Evolutionary conservation across 148 eudicot species (phyloP).

Genomic region (Chenopodium berlandieri): DNA sequence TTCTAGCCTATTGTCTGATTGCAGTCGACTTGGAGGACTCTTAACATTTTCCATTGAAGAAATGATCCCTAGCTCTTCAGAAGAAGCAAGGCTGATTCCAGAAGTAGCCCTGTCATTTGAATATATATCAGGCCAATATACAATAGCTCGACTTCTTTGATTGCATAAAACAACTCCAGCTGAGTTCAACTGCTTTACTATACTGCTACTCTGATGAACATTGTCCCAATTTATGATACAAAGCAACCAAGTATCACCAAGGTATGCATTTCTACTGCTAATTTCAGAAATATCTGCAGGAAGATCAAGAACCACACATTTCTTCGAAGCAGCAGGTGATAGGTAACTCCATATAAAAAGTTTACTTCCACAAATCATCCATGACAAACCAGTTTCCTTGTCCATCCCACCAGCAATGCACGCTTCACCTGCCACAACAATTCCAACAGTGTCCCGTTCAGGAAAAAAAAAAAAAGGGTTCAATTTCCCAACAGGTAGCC

Average conservation of each 20-base stretch:
- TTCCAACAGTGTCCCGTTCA: background rate
- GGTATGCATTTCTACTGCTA: slow-evolving; percentile 35
- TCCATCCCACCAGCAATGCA: slow-evolving; percentile 85
- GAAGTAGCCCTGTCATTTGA: slow-evolving; percentile 42
- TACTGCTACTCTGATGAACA: slow-evolving; percentile 29
- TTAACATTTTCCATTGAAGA: slow-evolving; percentile 36
- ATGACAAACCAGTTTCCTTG: slow-evolving; percentile 72
- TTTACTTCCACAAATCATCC: slow-evolving; percentile 74
- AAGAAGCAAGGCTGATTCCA: slow-evolving; percentile 40
- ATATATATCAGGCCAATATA: slow-evolving; percentile 85
- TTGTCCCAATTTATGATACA: slow-evolving; percentile 60
- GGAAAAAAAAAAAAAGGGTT: background rate
- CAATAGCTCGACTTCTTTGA: slow-evolving; percentile 47
- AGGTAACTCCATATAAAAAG: slow-evolving; percentile 83
- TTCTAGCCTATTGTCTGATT: slow-evolving; percentile 34
- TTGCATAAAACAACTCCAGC: slow-evolving; percentile 75
- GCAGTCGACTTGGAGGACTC: slow-evolving; percentile 39
- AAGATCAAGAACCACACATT: slow-evolving; percentile 68
- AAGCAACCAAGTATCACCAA: slow-evolving; percentile 60
- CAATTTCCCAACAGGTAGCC: background rate
- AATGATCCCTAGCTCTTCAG: slow-evolving; percentile 40
- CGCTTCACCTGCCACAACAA: slow-evolving; percentile 51
- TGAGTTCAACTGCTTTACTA: slow-evolving; percentile 43
- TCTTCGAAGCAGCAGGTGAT: slow-evolving; percentile 71
- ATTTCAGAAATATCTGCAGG: slow-evolving; percentile 41